phyloP scores from a whole-genome alignment of 2,329 filamentous ascomycete genomes.

The Fusarium chuoi region DNA sequence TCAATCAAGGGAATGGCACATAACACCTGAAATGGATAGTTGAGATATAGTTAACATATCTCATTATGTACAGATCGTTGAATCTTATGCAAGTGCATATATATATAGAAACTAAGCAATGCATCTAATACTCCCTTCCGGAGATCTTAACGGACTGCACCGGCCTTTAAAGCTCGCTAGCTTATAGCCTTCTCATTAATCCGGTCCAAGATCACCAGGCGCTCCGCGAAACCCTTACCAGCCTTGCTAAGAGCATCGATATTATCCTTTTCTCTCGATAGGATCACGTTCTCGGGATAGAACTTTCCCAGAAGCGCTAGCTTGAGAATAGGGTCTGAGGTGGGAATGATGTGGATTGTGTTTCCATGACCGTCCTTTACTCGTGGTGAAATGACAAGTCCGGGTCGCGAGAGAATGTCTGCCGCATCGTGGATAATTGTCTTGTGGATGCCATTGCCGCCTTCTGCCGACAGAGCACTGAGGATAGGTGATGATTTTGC shows the following conservation, averaged over 20 bases:
- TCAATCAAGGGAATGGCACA: not conserved
- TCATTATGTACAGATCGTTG: not conserved
- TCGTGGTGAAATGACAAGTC: not conserved
- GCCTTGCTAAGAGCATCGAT: not conserved
- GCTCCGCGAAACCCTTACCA: not conserved
- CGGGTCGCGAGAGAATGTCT: not conserved
- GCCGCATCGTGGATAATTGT: not conserved
- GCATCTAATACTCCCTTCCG: not conserved
- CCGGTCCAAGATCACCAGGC: not conserved
- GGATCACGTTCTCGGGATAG: not conserved
- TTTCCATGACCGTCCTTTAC: not conserved
- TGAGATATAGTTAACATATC: not conserved
- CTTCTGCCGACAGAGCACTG: not conserved
- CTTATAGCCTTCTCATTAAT: not conserved
- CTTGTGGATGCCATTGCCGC: not conserved
- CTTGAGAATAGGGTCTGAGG: not conserved
- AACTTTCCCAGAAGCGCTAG: not conserved
- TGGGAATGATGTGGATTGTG: not conserved
- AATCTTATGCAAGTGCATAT: not conserved
- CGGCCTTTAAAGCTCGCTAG: not conserved
- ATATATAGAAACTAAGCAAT: not conserved
- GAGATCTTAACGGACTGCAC: accelerated
- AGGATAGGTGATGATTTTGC: not conserved
- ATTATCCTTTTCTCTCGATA: not conserved
- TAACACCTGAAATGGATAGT: accelerated